Conservation (phyloP, 2,329 filamentous ascomycete species). For the Pseudogymnoascus sp. region DNA sequence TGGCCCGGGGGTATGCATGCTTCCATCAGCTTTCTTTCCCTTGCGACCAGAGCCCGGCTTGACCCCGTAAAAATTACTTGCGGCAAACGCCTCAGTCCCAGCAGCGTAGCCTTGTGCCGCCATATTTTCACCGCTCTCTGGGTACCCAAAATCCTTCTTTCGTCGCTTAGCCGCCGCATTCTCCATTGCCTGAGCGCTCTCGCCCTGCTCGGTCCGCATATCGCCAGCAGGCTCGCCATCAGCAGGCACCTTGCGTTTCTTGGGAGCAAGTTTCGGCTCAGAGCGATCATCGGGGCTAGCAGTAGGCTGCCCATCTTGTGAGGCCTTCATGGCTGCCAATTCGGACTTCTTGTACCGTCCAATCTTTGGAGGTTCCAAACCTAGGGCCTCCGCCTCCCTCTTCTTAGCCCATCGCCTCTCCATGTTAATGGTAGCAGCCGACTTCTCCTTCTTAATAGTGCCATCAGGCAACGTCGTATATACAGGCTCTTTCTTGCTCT, state of each 20-base stretch:
- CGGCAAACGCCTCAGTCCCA: not conserved
- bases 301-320: not conserved
- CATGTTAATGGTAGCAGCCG: conserved; percentile 11
- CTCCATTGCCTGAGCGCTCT: not conserved
- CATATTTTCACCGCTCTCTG: not conserved
- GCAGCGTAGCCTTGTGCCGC: not conserved
- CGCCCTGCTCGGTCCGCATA: not conserved
- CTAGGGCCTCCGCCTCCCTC: conserved; percentile 6
- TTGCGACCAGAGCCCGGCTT: not conserved
- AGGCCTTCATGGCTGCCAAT: conserved; percentile 3
- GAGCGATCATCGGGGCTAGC: not conserved
- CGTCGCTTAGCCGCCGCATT: not conserved
- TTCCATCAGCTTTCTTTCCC: not conserved
- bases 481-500: conserved; percentile 3
- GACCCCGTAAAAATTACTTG: not conserved
- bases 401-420: conserved; percentile 12
- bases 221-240: not conserved
- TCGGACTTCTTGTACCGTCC: conserved; percentile 12
- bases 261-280: not conserved
- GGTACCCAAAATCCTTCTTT: not conserved
- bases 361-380: conserved; percentile 13
- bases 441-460: conserved; percentile 10
- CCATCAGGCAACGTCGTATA: conserved; percentile 10
- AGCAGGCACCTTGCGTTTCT: not conserved
- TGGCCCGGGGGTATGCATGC: not conserved